These are phyloP conservation scores for Pseudocercospora fuligena DNA, from an alignment of 2,329 filamentous ascomycete genomes.

Conservation along the genomic window DNA sequence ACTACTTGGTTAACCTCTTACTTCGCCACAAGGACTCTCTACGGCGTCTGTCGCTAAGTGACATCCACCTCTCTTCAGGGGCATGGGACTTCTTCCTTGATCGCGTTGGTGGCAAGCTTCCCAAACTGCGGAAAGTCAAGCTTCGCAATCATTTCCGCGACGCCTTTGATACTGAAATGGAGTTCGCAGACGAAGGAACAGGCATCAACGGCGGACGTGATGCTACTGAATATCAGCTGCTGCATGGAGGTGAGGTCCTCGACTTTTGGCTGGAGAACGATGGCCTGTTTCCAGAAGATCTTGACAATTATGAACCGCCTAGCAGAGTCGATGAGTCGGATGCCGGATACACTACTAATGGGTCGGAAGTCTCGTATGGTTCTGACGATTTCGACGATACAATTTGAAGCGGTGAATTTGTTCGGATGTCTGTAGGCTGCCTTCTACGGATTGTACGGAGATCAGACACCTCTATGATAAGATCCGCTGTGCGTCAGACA, in stretches of 20 bases:
- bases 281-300: background rate
- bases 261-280: background rate
- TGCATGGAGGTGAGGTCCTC: background rate
- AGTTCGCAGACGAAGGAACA: background rate
- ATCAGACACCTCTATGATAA: background rate
- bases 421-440: background rate
- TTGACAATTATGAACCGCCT: background rate
- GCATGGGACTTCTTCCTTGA: background rate
- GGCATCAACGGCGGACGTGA: background rate
- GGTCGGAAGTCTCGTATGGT: conserved; percentile 6
- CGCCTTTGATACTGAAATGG: background rate
- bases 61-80: conserved; percentile 2
- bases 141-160: background rate
- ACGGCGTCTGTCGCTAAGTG: conserved; percentile 3
- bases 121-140: conserved; percentile 16
- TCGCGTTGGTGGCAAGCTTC: conserved; percentile 11
- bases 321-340: conserved; percentile 10
- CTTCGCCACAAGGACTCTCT: conserved; percentile 14
- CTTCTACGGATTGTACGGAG: background rate
- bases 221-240: background rate
- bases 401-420: background rate
- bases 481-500: background rate
- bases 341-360: conserved; percentile 18
- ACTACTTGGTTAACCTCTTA: conserved; percentile 10
- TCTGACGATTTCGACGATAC: conserved; percentile 15